phyloP scores from a whole-genome alignment of 1,284 basidiomycete species.

The Pseudozyma thailandica region DNA sequence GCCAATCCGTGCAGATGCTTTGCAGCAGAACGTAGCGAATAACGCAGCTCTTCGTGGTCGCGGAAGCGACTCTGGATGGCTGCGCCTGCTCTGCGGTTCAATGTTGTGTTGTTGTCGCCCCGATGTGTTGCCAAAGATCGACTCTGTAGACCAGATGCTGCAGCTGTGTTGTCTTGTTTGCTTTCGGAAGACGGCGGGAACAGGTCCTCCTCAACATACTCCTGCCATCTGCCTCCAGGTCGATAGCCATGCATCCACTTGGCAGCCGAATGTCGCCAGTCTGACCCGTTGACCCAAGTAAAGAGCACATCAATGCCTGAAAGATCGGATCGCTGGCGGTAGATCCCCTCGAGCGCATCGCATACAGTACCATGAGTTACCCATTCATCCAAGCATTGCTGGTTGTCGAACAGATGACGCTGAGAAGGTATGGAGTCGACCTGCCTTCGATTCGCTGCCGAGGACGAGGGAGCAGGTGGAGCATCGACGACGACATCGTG shows the following conservation, averaged over 20 bases:
- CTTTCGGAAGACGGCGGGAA: conserved; percentile 19
- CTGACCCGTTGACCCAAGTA: conserved; percentile 52
- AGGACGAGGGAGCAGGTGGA: conserved; percentile 6
- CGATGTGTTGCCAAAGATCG: neutral
- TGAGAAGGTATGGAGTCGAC: conserved; percentile 29
- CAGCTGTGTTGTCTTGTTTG: neutral
- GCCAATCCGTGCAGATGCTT: conserved; percentile 39
- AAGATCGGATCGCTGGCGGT: conserved; percentile 13
- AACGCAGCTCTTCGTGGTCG: conserved; percentile 54
- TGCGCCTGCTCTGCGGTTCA: conserved; percentile 10
- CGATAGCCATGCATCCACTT: conserved; percentile 44
- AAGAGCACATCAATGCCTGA: conserved; percentile 40
- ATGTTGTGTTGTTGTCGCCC: neutral
- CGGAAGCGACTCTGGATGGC: conserved; percentile 43
- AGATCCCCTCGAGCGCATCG: conserved; percentile 20
- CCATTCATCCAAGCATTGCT: conserved; percentile 34
- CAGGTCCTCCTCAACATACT: conserved; percentile 38
- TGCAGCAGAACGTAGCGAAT: conserved; percentile 37
- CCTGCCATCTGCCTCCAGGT: conserved; percentile 32
- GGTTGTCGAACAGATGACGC: conserved; percentile 13
- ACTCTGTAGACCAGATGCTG: neutral
- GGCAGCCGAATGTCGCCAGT: conserved; percentile 35
- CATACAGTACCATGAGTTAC: conserved; percentile 24
- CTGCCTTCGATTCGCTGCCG: conserved; percentile 22
- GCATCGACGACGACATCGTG: conserved; percentile 8